These are phyloP conservation scores for Berberis vulgaris DNA, from an alignment of 164 flowering plant genomes.

Conservation along the genomic window DNA sequence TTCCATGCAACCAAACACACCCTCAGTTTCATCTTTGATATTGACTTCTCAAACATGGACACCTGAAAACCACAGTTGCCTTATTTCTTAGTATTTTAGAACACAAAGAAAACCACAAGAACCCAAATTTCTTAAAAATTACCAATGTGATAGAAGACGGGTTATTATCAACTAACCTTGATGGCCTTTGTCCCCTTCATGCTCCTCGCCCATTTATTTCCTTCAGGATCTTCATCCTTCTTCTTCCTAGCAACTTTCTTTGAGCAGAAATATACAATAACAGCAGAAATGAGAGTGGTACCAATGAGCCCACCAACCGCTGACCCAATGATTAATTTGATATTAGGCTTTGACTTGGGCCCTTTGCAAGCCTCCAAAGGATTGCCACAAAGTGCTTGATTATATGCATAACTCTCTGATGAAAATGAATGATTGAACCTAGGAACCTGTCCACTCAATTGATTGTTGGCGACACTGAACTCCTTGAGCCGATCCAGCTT, in stretches of 20 bases:
- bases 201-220: slow-evolving; percentile 77
- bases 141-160: neutral
- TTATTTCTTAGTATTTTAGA: neutral
- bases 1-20: no score
- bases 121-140: neutral
- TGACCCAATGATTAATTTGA: slow-evolving; percentile 38
- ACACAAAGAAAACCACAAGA: neutral
- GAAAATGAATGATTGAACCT: slow-evolving; percentile 11
- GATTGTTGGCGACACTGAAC: slow-evolving; percentile 53
- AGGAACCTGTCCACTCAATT: slow-evolving; percentile 51
- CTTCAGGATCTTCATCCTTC: slow-evolving; percentile 72
- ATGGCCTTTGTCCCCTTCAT: slow-evolving; percentile 55
- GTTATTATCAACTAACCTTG: slow-evolving; percentile 30
- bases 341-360: slow-evolving; percentile 11
- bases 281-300: slow-evolving; percentile 26
- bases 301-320: slow-evolving; percentile 43
- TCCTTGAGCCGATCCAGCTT: slow-evolving; percentile 35
- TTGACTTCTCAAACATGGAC: slow-evolving; percentile 56
- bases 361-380: slow-evolving; percentile 37
- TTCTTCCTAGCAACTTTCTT: slow-evolving; percentile 24
- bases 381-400: slow-evolving; percentile 56
- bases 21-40: slow-evolving; percentile 53
- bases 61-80: slow-evolving; percentile 5
- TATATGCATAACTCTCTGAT: slow-evolving; percentile 31
- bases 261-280: slow-evolving; percentile 25